Conservation (phyloP, 768 basidiomycete species). For the Strobilomyces dryophilus region DNA sequence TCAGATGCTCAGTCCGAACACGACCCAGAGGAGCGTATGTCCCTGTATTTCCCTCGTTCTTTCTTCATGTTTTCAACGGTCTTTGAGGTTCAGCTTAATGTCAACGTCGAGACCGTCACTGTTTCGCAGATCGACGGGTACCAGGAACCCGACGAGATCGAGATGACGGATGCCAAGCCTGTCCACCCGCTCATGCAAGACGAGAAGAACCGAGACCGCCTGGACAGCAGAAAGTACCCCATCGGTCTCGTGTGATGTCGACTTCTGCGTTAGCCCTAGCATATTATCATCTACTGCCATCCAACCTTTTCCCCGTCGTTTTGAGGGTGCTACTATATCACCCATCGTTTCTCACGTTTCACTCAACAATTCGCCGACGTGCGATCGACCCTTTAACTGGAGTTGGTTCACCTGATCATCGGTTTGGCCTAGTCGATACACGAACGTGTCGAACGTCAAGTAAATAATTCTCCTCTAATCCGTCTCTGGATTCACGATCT, state of each 20-base stretch:
- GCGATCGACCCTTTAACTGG: too few relatives aligned
- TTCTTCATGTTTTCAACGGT: neutral
- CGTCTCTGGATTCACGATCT: too few relatives aligned
- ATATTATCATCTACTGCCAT: neutral
- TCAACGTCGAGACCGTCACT: constrained; percentile 32
- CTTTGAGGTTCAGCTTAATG: constrained; percentile 23
- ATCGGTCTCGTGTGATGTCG: constrained; percentile 7
- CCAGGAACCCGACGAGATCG: constrained; percentile 17
- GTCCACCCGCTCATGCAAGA: constrained; percentile 11
- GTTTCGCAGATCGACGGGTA: constrained; percentile 29
- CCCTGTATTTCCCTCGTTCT: neutral
- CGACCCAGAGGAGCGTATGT: constrained; percentile 22
- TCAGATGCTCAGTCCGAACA: constrained; percentile 20
- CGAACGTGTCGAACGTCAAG: too few relatives aligned
- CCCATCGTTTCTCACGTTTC: too few relatives aligned
- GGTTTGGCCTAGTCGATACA: too few relatives aligned
- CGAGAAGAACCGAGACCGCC: constrained; percentile 12
- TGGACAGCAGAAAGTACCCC: constrained; percentile 9
- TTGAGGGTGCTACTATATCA: too few relatives aligned
- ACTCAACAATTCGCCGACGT: too few relatives aligned
- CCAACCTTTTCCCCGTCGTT: too few relatives aligned
- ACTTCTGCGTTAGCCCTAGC: neutral
- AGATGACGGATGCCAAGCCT: constrained; percentile 6
- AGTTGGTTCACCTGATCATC: too few relatives aligned
- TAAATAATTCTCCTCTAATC: too few relatives aligned